Conservation (phyloP, 108 stramenopile species). For the Schizochytrium sp. region DNA sequence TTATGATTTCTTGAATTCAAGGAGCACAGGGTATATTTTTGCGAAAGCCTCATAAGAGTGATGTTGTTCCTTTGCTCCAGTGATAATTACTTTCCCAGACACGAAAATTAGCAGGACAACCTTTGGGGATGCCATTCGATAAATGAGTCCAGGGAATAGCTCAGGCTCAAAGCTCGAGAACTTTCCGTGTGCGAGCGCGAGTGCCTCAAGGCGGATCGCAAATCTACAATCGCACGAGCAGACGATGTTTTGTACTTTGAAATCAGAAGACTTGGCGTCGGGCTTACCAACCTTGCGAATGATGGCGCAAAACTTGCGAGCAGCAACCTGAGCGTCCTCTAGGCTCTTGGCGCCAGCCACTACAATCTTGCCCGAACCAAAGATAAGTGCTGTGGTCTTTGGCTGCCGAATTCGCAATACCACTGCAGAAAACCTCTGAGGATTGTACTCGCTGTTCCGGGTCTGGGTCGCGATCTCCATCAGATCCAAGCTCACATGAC, state of each 20-base stretch:
- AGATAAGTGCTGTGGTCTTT: conserved; percentile 93
- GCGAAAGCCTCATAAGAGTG: conserved; percentile 69
- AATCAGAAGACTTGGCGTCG: conserved; percentile 79
- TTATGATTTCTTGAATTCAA: conserved; percentile 35
- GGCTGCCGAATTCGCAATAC: conserved; percentile 94
- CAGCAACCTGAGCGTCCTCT: conserved; percentile 85
- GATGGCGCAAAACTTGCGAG: conserved; percentile 62
- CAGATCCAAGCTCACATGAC: conserved; percentile 89
- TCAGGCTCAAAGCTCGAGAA: conserved; percentile 96
- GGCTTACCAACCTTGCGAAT: conserved; percentile 37
- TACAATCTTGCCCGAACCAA: conserved; percentile 89
- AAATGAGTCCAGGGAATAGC: conserved; percentile 97
- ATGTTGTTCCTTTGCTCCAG: conserved; percentile 67
- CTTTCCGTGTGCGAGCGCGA: conserved; percentile 90
- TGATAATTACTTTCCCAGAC: conserved; percentile 88
- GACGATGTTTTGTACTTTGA: conserved; percentile 96
- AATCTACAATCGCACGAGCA: conserved; percentile 94
- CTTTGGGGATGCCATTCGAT: conserved; percentile 88
- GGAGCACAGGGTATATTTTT: conserved; percentile 70
- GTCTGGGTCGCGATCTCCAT: conserved; percentile 91
- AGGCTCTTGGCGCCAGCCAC: conserved; percentile 91
- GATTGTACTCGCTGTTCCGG: conserved; percentile 99
- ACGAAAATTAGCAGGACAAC: conserved; percentile 96
- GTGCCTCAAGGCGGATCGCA: conserved; percentile 95
- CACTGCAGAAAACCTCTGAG: conserved; percentile 91